A percentile compares a stretch with the other conserved stretches of the same genome.
Evolutionary conservation across 1,139 yeast genomes (phyloP).

Genomic region (Kodamaea suecica): DNA sequence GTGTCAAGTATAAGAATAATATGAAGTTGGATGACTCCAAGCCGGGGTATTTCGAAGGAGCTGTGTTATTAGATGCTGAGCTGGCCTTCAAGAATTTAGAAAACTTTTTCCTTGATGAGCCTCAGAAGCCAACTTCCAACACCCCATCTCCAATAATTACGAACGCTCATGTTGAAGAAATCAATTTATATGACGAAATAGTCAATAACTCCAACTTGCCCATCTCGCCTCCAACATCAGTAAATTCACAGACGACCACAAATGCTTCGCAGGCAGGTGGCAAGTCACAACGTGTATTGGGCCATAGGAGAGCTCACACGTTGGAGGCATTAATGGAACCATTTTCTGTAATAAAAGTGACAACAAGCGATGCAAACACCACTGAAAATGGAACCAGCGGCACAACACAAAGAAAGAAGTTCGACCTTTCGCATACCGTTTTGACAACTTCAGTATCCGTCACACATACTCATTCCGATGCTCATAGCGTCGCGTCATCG

Average conservation of each 20-base stretch:
- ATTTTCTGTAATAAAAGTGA: conserved; percentile 12
- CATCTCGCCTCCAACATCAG: conserved; percentile 7
- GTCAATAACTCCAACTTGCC: conserved; percentile 6
- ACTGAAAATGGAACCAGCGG: conserved; percentile 9
- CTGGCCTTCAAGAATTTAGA: conserved; percentile 43
- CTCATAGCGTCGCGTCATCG: conserved; percentile 11
- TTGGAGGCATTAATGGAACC: conserved; percentile 18
- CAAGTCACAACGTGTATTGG: conserved; percentile 5
- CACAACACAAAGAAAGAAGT: conserved; percentile 12
- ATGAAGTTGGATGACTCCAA: conserved; percentile 58
- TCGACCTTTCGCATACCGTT: conserved; percentile 22
- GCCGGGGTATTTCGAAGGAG: conserved; percentile 64
- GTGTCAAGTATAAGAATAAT: conserved; percentile 46
- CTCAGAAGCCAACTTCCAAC: conserved; percentile 1
- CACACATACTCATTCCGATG: conserved; percentile 11
- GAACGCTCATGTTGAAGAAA: conserved; percentile 10
- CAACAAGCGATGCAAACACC: conserved; percentile 2
- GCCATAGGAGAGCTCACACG: conserved; percentile 16
- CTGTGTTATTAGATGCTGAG: conserved; percentile 50
- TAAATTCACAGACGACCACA: too few species aligned
- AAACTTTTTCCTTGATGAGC: conserved; percentile 29
- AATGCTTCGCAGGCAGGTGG: too few species aligned
- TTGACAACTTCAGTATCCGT: conserved; percentile 20
- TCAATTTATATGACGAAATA: conserved; percentile 10
- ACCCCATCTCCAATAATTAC: conserved; percentile 2